phyloP scores from a whole-genome alignment of 2,329 filamentous ascomycete species.

The Paramyrothecium roridum region DNA sequence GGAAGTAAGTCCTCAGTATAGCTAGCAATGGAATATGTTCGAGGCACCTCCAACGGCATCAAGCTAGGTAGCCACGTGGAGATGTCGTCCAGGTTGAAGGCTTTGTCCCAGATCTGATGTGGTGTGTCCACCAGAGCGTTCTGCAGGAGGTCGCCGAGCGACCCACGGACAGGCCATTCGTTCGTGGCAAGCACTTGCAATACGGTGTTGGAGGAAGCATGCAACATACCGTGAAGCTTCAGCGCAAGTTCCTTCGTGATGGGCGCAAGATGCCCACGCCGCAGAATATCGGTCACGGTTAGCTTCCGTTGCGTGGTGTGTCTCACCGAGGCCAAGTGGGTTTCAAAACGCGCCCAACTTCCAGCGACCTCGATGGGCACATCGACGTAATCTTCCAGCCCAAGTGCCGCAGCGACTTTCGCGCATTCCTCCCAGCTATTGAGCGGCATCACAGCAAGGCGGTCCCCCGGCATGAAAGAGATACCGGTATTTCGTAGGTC shows the following conservation, averaged over 20 bases:
- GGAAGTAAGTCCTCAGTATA: slow-evolving; percentile 48
- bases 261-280: slow-evolving; percentile 48
- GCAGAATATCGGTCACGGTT: slow-evolving; percentile 45
- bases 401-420: slow-evolving; percentile 49
- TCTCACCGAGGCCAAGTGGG: slow-evolving; percentile 39
- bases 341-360: slow-evolving; percentile 44
- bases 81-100: slow-evolving; percentile 42
- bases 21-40: slow-evolving; percentile 52
- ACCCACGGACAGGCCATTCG: slow-evolving; percentile 49
- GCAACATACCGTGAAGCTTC: slow-evolving; percentile 43
- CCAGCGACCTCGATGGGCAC: slow-evolving; percentile 31
- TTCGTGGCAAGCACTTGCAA: slow-evolving; percentile 45
- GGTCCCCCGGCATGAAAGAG: slow-evolving; percentile 50
- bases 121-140: slow-evolving; percentile 44
- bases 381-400: slow-evolving; percentile 44
- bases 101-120: slow-evolving; percentile 45
- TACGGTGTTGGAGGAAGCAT: slow-evolving; percentile 46
- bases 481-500: slow-evolving; percentile 51
- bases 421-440: slow-evolving; percentile 53
- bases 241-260: slow-evolving; percentile 49
- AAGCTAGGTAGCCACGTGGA: slow-evolving; percentile 42
- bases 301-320: slow-evolving; percentile 23
- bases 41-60: slow-evolving; percentile 45
- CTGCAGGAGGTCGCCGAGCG: slow-evolving; percentile 48
- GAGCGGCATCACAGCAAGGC: slow-evolving; percentile 51